phyloP scores from a whole-genome alignment of 129 eudicot species.

The Gnaphalium uliginosum region DNA sequence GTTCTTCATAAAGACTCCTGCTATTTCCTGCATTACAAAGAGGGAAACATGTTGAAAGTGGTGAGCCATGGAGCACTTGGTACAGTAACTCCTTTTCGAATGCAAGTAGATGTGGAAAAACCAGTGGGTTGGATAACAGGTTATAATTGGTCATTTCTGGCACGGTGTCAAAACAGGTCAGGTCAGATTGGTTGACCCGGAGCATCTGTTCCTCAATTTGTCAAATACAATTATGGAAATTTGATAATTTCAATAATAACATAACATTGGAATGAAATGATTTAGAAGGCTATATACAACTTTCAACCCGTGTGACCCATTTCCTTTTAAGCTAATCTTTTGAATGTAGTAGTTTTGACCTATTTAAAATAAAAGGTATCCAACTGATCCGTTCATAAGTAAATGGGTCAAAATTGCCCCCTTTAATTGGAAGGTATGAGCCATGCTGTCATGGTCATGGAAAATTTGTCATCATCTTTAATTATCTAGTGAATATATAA shows the following conservation, averaged over 20 bases:
- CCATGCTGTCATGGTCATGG: not conserved
- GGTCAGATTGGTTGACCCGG: conserved; percentile 1
- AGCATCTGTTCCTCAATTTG: not conserved
- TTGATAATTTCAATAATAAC: too few relatives aligned
- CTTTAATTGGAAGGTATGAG: not conserved
- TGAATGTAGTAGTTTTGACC: not conserved
- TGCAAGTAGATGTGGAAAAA: not conserved
- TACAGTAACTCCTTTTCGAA: not conserved
- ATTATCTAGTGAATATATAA: not conserved
- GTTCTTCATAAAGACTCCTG: conserved; percentile 74
- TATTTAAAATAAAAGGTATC: not conserved
- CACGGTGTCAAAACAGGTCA: not conserved
- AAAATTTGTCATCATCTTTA: conserved; percentile 2
- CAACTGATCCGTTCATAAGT: not conserved
- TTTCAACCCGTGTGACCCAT: not conserved
- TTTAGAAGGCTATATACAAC: not conserved
- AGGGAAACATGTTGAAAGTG: not conserved
- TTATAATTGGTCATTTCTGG: not conserved
- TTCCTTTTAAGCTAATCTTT: not conserved
- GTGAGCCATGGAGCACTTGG: not conserved
- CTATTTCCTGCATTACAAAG: conserved; percentile 57
- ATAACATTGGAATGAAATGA: not conserved
- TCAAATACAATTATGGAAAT: not conserved
- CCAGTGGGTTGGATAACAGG: not conserved
- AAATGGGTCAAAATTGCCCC: not conserved